Evolutionary conservation across 2,329 filamentous ascomycete genomes (phyloP).

Genomic region (Paecilomyces variotii): DNA sequence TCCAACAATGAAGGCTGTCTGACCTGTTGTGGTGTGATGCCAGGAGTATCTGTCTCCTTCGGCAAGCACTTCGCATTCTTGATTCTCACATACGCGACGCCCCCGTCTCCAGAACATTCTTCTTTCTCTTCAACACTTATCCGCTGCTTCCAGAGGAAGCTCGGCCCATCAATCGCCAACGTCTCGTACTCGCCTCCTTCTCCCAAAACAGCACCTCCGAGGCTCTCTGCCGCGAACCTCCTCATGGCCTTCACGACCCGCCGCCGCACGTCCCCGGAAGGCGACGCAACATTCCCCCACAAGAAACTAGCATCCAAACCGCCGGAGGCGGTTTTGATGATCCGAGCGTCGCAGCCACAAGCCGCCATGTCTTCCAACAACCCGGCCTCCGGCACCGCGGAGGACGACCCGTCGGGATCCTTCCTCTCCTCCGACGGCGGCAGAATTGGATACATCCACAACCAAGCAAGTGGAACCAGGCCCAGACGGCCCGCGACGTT

Average conservation of each 20-base stretch:
- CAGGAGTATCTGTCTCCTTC: conserved; percentile 25
- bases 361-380: conserved; percentile 75
- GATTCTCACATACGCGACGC: conserved; percentile 65
- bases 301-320: conserved; percentile 74
- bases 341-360: conserved; percentile 73
- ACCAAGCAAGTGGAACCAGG: conserved; percentile 70
- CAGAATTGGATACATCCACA: conserved; percentile 84
- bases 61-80: conserved; percentile 47
- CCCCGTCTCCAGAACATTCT: conserved; percentile 62
- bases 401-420: conserved; percentile 9
- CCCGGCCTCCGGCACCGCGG: conserved; percentile 20
- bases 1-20: conserved; percentile 60
- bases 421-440: conserved; percentile 39
- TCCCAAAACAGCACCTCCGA: conserved; percentile 66
- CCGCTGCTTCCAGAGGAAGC: conserved; percentile 60
- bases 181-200: conserved; percentile 98
- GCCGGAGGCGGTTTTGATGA: conserved; percentile 90
- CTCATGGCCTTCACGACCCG: conserved; percentile 42
- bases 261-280: conserved; percentile 37
- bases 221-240: conserved; percentile 52
- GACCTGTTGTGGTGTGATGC: conserved; percentile 18
- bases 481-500: conserved; percentile 80
- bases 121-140: conserved; percentile 55
- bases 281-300: conserved; percentile 65
- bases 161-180: conserved; percentile 73